Percentiles rank a stretch among this genome's conserved stretches.
Evolutionary conservation across 164 flowering plant species (phyloP).

Genomic region (Malania oleifera): DNA sequence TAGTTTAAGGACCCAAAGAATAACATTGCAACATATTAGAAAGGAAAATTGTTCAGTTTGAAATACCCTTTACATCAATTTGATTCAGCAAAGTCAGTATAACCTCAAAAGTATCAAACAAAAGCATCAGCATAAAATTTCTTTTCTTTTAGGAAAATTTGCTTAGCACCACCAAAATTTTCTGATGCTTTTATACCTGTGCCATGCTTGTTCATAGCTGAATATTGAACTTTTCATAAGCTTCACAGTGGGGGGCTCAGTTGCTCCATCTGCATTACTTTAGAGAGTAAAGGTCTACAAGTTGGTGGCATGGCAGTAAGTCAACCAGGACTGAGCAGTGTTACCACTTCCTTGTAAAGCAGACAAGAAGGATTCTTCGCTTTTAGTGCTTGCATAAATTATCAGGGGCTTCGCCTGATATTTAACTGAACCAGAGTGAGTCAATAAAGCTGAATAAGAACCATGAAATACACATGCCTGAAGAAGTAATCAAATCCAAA

Average conservation of each 20-base stretch:
- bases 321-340: constrained; percentile 9
- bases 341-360: constrained; percentile 85
- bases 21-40: constrained; percentile 1
- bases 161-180: no score
- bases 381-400: constrained; percentile 89
- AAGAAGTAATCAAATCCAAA: neutral
- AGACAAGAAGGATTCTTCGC: constrained; percentile 73
- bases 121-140: no score
- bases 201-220: constrained; percentile 99
- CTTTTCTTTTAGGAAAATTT: no score
- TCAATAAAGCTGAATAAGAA: neutral
- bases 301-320: neutral
- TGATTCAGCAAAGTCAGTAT: no score
- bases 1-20: no score
- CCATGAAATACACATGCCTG: neutral
- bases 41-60: no score
- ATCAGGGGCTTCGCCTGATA: constrained; percentile 80
- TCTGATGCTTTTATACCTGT: constrained; percentile 48
- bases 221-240: constrained; percentile 88
- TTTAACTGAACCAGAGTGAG: constrained; percentile 54
- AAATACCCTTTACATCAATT: neutral
- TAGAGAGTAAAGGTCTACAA: constrained; percentile 14
- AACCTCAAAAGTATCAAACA: no score
- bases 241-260: constrained; percentile 60
- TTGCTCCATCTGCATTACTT: constrained; percentile 52